phyloP scores from a whole-genome alignment of 2,329 filamentous ascomycete species.

The Colletotrichum scovillei region DNA sequence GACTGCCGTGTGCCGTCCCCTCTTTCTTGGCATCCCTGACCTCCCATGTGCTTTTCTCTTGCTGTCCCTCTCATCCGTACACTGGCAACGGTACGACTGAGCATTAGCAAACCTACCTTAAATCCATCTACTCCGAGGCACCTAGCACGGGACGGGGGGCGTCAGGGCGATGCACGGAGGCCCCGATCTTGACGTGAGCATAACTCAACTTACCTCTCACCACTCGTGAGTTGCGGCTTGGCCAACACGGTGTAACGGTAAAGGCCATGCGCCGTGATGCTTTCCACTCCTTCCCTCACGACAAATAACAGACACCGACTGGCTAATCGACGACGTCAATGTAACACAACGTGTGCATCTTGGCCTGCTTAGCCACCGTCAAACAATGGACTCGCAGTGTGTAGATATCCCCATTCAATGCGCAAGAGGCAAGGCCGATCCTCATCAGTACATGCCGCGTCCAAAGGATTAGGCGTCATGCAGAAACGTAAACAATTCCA shows the following conservation, averaged over 20 bases:
- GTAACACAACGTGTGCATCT: background rate
- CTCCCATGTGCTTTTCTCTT: background rate
- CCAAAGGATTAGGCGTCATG: slow-evolving; percentile 3
- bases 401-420: slow-evolving; percentile 11
- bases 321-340: background rate
- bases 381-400: background rate
- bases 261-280: background rate
- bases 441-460: background rate
- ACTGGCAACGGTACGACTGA: background rate
- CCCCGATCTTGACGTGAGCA: background rate
- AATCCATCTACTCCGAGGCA: background rate
- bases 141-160: background rate
- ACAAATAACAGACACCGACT: background rate
- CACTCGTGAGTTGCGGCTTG: background rate
- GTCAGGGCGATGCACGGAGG: slow-evolving; percentile 10
- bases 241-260: background rate
- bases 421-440: background rate
- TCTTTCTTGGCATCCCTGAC: slow-evolving; percentile 8
- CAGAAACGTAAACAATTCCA: background rate
- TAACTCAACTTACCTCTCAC: background rate
- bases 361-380: slow-evolving; percentile 4
- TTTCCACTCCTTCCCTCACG: background rate
- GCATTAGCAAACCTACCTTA: background rate
- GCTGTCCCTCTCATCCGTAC: slow-evolving; percentile 3
- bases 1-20: slow-evolving; percentile 9